Evolutionary conservation across 345 rosid genomes (phyloP), one percentile per base, ranked within the genome.

Genomic region (Mangifera indica): DNA sequence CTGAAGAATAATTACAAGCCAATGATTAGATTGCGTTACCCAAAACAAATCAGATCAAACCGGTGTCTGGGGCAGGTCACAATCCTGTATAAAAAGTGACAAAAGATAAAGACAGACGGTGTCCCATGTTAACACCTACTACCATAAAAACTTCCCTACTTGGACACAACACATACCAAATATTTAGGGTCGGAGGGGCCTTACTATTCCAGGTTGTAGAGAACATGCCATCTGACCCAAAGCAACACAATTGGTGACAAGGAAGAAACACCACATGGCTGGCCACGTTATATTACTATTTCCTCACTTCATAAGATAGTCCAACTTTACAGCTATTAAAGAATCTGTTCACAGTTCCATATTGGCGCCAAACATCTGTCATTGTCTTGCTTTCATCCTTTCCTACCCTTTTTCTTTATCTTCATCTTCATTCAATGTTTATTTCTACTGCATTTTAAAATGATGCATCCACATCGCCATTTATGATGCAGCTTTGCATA

Each of bases 401-500:
- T 60, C 34, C 67, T 17, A 7, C 13, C 18, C 18, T 17, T 9
- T 25, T 29, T 4, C 20, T 10, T 67, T 52, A 17, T 14, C 61
- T 44, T 25, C 56, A 24, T 22, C 26, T 34, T 12, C 34, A 54
- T 34, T 12, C 34, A 54, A 29, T 29, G 14, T 48, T 67, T 72
- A 63, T 63, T 68, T 72, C 63, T 54, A 54, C 5, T 24, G 32
- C 65, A 37, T 15, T 74, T 29, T 71, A 17, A 24, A 48, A 3
- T 49, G 74, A 7, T 20, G 58, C 66, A 11, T 59, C 65, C 67
- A 10, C 42, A n/a, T 42, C 29, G 10, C 51, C n/a, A 55, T 26
- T 46, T 69, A 77, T 32, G 86, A 75, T 70, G 80, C 67, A 13
- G 76, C 72, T 55, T 79, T 74, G 70, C 90, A 69, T 1, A 91